Base-by-base conservation (phyloP, 306 rosid genomes). In the Senna siamea region DNA sequence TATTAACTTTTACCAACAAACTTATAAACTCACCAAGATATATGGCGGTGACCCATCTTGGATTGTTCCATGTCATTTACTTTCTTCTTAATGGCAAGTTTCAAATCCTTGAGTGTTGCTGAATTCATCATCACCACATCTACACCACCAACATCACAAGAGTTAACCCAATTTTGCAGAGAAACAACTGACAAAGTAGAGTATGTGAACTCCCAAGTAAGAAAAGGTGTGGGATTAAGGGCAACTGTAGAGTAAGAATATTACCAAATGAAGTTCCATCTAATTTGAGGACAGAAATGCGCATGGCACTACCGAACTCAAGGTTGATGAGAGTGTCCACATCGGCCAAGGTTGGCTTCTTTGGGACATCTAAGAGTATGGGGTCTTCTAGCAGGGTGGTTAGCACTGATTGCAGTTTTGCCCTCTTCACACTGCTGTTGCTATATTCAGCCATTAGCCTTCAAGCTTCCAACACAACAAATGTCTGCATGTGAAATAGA, bases 1-100 rank as follows among this genome's bases (percentile, higher is more conserved):
- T 17, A 76, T 80, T 40, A 63, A 48, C 63, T 19, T 26, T 70
- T 58, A 69, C 47, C 41, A 44, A 59, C 60, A 52, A 37, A 54
- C 47, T 58, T 19, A 1, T 26, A 26, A 51, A 64, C 80, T 51
- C 63, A 91, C 97, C 98, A 93, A 56, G 97, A 91, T 72, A 94
- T 89, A 32, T 91, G 97, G 64, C 98, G 96, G 79, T 91, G 97
- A 38, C 97, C 96, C 98, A 93, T 88, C 77, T 83, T 87, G 48
- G 98, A 94, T 77, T 94, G 96, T 82, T 94, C 96, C 87, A 75
- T 56, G 2, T 85, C 89, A 81, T 89, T 87, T 5, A 92, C 86
- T 77, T 88, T 94, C 84, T 85, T 87, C 85, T 85, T 84, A 70
- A 94, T 81, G 17, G 88, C 89, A 44, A 87, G 77, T 87, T 94